Evolutionary conservation across 2,329 filamentous ascomycete genomes (phyloP).

Genomic region (Ophiocordyceps sinensis): DNA sequence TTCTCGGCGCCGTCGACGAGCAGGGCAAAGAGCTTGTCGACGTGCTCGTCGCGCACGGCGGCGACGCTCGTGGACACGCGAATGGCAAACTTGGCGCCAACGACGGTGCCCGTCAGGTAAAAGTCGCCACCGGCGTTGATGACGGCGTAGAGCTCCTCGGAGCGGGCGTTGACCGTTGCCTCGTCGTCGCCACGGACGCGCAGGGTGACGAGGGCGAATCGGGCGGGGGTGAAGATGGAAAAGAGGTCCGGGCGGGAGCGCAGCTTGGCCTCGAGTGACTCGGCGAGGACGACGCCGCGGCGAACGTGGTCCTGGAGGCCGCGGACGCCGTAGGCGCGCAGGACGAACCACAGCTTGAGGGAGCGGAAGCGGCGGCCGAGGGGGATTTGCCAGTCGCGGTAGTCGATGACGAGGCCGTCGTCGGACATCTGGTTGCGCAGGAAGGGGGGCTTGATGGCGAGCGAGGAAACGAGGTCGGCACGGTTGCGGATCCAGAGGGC

Average conservation of each 20-base stretch:
- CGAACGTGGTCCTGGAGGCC: conserved; percentile 64
- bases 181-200: conserved; percentile 32
- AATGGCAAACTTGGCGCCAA: conserved; percentile 64
- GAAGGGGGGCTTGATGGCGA: conserved; percentile 69
- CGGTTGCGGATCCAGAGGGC: conserved; percentile 68
- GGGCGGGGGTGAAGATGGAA: conserved; percentile 56
- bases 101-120: conserved; percentile 65
- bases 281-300: conserved; percentile 53
- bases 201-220: conserved; percentile 69
- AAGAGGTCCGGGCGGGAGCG: conserved; percentile 53
- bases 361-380: conserved; percentile 78
- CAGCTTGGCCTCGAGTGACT: conserved; percentile 52
- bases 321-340: conserved; percentile 65
- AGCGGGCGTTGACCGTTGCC: conserved; percentile 49
- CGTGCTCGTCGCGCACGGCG: conserved; percentile 53
- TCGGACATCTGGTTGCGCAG: conserved; percentile 70
- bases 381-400: conserved; percentile 94
- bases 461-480: conserved; percentile 60
- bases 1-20: conserved; percentile 51
- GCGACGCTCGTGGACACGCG: conserved; percentile 64
- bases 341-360: conserved; percentile 90
- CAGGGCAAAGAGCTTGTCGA: conserved; percentile 60
- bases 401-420: conserved; percentile 77
- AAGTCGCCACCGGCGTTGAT: conserved; percentile 65
- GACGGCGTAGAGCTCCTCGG: conserved; percentile 59